phyloP scores from a whole-genome alignment of 441 rosid species.

The California macrophylla region DNA sequence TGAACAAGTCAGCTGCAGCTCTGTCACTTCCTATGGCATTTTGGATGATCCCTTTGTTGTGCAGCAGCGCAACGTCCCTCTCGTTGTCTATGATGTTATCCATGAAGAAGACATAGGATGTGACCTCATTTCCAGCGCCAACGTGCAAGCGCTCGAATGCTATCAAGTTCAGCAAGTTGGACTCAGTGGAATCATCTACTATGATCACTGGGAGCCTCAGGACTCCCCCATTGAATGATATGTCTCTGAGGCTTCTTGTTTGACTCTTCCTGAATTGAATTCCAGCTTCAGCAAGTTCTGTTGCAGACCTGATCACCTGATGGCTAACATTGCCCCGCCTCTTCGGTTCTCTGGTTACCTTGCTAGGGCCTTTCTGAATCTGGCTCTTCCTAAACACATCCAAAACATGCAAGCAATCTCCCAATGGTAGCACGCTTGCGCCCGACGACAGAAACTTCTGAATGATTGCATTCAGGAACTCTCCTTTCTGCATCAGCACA shows the following conservation, averaged over 20 bases:
- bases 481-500: slow-evolving; percentile 25
- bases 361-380: slow-evolving; percentile 12
- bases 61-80: not conserved
- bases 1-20: not conserved
- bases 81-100: slow-evolving; percentile 31
- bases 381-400: slow-evolving; percentile 31
- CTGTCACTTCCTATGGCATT: not conserved
- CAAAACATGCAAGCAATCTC: slow-evolving; percentile 34
- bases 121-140: slow-evolving; percentile 36
- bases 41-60: not conserved
- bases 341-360: not conserved
- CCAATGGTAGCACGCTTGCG: slow-evolving; percentile 3
- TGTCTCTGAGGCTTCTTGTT: slow-evolving; percentile 31
- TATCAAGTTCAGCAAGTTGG: slow-evolving; percentile 33
- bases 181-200: slow-evolving; percentile 36
- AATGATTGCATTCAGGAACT: slow-evolving; percentile 24
- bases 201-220: slow-evolving; percentile 29
- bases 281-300: slow-evolving; percentile 33
- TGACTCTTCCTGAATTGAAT: slow-evolving; percentile 30
- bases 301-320: slow-evolving; percentile 31
- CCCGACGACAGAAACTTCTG: slow-evolving; percentile 28
- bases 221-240: slow-evolving; percentile 26
- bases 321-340: not conserved
- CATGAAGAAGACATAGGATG: slow-evolving; percentile 36
- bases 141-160: slow-evolving; percentile 40